phyloP scores from a whole-genome alignment of 2,329 filamentous ascomycete species.

The Clonostachys solani region DNA sequence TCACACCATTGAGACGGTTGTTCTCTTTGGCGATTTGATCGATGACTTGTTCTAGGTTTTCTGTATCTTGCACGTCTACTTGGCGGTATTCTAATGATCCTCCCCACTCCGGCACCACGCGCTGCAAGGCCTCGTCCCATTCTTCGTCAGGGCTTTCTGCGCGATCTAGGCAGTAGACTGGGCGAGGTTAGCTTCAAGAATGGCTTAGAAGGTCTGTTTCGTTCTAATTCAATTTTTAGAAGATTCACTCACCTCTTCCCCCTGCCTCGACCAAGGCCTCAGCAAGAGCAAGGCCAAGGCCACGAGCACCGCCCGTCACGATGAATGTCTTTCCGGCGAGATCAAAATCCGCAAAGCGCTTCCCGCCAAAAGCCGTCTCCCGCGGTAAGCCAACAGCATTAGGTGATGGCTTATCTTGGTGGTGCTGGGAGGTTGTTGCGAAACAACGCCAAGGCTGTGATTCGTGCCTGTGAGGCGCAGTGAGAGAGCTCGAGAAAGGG shows the following conservation, averaged over 20 bases:
- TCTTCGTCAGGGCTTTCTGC: conserved; percentile 44
- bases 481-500: too few relatives aligned
- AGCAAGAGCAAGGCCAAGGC: conserved; percentile 69
- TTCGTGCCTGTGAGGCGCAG: too few relatives aligned
- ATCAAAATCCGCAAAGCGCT: conserved; percentile 62
- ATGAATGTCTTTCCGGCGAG: conserved; percentile 64
- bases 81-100: conserved; percentile 63
- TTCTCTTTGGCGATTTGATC: conserved; percentile 56
- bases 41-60: conserved; percentile 53
- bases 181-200: neutral
- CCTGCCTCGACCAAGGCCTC: conserved; percentile 73
- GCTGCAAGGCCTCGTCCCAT: conserved; percentile 55
- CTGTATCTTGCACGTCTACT: conserved; percentile 62
- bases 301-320: conserved; percentile 68
- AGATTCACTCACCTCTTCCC: conserved; percentile 45
- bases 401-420: neutral
- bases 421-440: too few relatives aligned
- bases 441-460: too few relatives aligned
- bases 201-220: neutral
- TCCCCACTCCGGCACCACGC: conserved; percentile 59
- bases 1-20: conserved; percentile 59
- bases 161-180: conserved; percentile 55
- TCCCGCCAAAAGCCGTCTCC: conserved; percentile 18
- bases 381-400: neutral
- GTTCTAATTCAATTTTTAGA: neutral